Conservation (phyloP, 2,329 filamentous ascomycete species). For the Talaromyces sp. region DNA sequence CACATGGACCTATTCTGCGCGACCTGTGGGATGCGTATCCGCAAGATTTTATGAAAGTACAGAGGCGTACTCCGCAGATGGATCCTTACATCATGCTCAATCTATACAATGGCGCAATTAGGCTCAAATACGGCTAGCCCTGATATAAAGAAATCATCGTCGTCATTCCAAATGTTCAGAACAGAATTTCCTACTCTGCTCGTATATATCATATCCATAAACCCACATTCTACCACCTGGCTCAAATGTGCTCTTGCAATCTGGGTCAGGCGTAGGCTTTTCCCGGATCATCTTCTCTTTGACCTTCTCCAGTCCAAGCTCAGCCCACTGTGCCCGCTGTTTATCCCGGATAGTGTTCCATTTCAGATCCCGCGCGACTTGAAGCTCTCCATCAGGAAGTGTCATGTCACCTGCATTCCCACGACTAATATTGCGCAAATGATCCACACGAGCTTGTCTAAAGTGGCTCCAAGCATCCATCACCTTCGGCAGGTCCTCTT, state of each 20-base stretch:
- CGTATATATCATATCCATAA: constrained; percentile 4
- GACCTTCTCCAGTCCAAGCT: constrained; percentile 1
- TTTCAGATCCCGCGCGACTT: constrained; percentile 1
- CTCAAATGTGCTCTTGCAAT: constrained; percentile 5
- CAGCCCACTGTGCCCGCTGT: constrained; percentile 6
- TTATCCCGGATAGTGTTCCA: constrained; percentile 1
- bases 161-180: background rate
- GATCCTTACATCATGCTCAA: background rate
- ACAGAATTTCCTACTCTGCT: background rate
- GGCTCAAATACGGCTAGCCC: background rate
- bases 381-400: constrained; percentile 5
- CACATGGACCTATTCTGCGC: background rate
- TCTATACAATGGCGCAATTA: background rate
- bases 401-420: constrained; percentile 4
- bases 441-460: constrained; percentile 3
- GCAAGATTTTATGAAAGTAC: background rate
- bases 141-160: background rate
- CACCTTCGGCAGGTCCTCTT: constrained; percentile 3
- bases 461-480: constrained; percentile 3
- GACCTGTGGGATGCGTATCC: background rate
- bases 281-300: constrained; percentile 3
- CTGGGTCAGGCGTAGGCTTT: background rate
- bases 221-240: constrained; percentile 6
- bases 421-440: constrained; percentile 1
- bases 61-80: background rate